Base-by-base conservation (phyloP, 1,284 basidiomycete species). In the Hemileia vastatrix region DNA sequence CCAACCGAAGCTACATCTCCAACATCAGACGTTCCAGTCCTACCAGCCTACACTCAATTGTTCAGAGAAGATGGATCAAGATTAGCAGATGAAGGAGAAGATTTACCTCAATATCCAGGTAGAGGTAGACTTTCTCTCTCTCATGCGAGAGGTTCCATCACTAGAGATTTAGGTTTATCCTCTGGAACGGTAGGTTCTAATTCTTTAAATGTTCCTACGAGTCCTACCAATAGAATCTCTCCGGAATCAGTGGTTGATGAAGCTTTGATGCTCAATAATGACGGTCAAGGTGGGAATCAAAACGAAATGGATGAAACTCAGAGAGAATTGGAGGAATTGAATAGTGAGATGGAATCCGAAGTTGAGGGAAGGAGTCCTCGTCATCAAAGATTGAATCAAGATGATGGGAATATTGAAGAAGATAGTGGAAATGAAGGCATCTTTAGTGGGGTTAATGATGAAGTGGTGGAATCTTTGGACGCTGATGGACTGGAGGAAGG, bases 11-110 rank as follows among this genome's bases (percentile, higher is more conserved):
- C 36, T 40, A 40, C 36, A 40, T 40, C 36, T 40, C 36, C 36
- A 15, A 40, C 36, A 9, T 40, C 36, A 9, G 36, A 50, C 2
- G 19, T 18, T 48, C 70, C 72, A 15, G 55, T 72, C 32, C 63
- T 75, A 44, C 73, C 73, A 9, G 72, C 72, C 0, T 75, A 75
- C 57, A 69, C 72, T 11, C 73, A 75, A 56, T 66, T 75, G 4
- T 75, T 75, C 67, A 66, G 72, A 13, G 73, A 74, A 51, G 73
- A 75, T 23, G 73, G 73, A 43, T 74, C 73, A 21, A 66, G 73
- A 4, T 65, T 75, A 43, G 72, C 68, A 3, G 73, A 75, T 48
- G 72, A 74, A 23, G 70, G 69, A 6, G 73, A 75, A 36, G 71
- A 72, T 45, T 65, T 75, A 32, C 73, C 73, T n/a, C 67, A 67